These are phyloP conservation scores for Aureobasidium musti DNA, from an alignment of 2,329 filamentous ascomycete species.

Conservation along the genomic window DNA sequence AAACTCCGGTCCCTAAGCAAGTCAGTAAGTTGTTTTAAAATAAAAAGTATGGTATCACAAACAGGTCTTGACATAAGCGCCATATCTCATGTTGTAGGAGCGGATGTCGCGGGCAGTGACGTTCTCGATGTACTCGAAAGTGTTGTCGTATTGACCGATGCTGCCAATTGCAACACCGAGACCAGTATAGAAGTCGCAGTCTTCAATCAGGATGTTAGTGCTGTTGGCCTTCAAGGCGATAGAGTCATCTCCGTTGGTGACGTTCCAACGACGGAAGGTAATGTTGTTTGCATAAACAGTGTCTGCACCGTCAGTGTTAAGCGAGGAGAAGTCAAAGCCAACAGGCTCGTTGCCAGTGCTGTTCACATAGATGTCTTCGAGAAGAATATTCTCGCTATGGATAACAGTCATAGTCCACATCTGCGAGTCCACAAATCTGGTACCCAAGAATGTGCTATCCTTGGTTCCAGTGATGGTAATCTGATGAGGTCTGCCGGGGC, in stretches of 20 bases:
- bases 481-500: conserved; percentile 52
- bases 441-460: conserved; percentile 52
- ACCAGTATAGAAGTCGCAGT: conserved; percentile 54
- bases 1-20: conserved; percentile 51
- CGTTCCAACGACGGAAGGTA: conserved; percentile 53
- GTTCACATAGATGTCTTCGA: conserved; percentile 58
- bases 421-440: conserved; percentile 59
- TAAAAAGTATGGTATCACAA: background rate
- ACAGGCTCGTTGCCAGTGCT: conserved; percentile 44
- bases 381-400: conserved; percentile 50
- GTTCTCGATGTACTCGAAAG: conserved; percentile 54
- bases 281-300: conserved; percentile 58
- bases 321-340: conserved; percentile 32
- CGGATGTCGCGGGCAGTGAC: conserved; percentile 53
- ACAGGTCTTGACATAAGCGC: conserved; percentile 59
- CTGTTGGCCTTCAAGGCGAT: conserved; percentile 60
- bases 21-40: background rate
- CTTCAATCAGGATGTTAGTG: conserved; percentile 55
- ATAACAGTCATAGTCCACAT: conserved; percentile 61
- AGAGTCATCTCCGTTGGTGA: conserved; percentile 57
- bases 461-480: conserved; percentile 55
- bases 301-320: conserved; percentile 54
- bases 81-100: conserved; percentile 51
- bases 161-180: conserved; percentile 60
- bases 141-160: conserved; percentile 57